Evolutionary conservation across 306 rosid genomes (phyloP).

Genomic region (Vicia sativa): DNA sequence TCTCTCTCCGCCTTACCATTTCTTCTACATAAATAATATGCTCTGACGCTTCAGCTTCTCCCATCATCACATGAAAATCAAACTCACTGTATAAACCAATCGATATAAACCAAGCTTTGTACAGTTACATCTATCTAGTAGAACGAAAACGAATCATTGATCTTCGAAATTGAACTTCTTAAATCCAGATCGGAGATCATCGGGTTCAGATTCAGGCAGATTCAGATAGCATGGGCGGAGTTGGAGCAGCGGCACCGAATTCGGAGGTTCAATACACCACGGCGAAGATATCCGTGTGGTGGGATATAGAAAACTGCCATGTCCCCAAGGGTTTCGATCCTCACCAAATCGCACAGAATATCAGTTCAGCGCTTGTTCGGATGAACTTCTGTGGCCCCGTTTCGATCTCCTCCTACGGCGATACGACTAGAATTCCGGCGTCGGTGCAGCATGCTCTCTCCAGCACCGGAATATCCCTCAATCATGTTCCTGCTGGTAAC

Average conservation of each 20-base stretch:
- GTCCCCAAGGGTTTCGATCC: slow-evolving; percentile 70
- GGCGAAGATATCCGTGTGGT: slow-evolving; percentile 90
- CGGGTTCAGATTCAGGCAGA: background rate
- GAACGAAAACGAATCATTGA: background rate
- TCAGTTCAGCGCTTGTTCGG: slow-evolving; percentile 73
- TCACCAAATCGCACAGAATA: slow-evolving; percentile 84
- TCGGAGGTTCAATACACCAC: slow-evolving; percentile 68
- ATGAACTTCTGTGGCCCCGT: slow-evolving; percentile 81
- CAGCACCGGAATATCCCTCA: slow-evolving; percentile 84
- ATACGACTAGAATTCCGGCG: slow-evolving; percentile 64
- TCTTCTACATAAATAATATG: background rate
- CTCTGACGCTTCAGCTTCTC: background rate
- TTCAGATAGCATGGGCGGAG: slow-evolving; percentile 44
- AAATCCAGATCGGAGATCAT: slow-evolving; percentile 1
- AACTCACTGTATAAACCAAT: background rate
- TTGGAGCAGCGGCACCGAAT: slow-evolving; percentile 34
- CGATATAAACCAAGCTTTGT: background rate
- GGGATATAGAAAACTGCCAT: slow-evolving; percentile 96
- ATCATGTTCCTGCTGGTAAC: slow-evolving; percentile 89
- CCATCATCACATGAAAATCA: background rate
- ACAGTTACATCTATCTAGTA: background rate
- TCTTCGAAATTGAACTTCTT: background rate
- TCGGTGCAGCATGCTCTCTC: slow-evolving; percentile 87
- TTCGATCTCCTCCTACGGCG: slow-evolving; percentile 88
- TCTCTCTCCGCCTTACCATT: background rate